Evolutionary conservation across 495 filamentous ascomycete species (phyloP), one percentile per base, ranked within the genome.

Genomic region (Chaetomium tenue): DNA sequence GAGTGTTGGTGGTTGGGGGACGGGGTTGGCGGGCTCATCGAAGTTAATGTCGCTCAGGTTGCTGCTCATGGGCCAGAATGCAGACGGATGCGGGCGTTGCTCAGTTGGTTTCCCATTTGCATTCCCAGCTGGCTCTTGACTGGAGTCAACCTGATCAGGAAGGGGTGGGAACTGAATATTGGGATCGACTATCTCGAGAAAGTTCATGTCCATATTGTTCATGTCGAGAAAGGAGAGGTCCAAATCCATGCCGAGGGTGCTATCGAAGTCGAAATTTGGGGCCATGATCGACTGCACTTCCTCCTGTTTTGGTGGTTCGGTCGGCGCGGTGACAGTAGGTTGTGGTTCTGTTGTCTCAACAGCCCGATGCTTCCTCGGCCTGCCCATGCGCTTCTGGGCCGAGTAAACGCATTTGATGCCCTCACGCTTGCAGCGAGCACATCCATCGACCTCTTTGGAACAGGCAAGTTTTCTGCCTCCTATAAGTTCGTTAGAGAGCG

Each of bases 381-480:
- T 71, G 20, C 86, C 85, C 85, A 88, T 88, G 23, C 76, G 80
- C 70, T 88, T 87, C 70, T 85, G 83, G 22, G 77, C 70, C 6
- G 85, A 87, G 70, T 87, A 88, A 67, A 81, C 74, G 71, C 86
- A 88, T 42, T 68, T 50, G 55, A 85, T 77, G 63, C 78, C 74
- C 64, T 88, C 84, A 23, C 76, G 71, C 51, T 74, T 77, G 70
- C 85, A 88, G 46, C 85, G 82, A 5, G 75, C 70, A 70, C 86
- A 88, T 53, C 84, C 84, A 55, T 78, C 75, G 8, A 71, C 67
- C 58, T 86, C 82, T 55, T 86, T 86, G 18, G 82, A 83, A 70
- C 85, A 88, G 47, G 84, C 86, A 33, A 88, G 78, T 70, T 87
- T 88, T 66, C 85, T 77, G 16, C 73, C 72, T 71, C 85, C 85